Evolutionary conservation across 129 eudicot species (phyloP), one percentile per base, ranked within the genome.

Genomic region (Chrysanthemum seticuspe): DNA sequence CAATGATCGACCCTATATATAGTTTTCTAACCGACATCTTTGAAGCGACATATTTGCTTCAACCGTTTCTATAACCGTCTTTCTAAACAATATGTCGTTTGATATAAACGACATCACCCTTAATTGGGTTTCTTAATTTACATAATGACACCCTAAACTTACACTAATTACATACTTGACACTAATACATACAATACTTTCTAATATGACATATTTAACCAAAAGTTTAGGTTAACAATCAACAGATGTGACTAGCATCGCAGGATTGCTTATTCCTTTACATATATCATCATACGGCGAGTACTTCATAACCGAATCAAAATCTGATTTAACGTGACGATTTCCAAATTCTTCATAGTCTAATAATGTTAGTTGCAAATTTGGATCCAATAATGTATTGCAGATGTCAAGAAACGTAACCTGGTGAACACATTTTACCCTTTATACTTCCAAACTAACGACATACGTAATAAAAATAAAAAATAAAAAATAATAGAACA

Each of bases 341-440:
- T 94, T 83, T 53, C 98, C 98, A 50, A 90, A 90, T 86, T 94
- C 98, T 87, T 94, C 97, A 21, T 90, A 86, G 79, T 94, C 98
- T 79, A 88, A 67, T 44, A 89, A 72, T 18, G 98, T 90, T 29
- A 90, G 80, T 74, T 97, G 98, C 70, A 94, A 82, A 72, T 71
- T 83, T 18, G 92, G 86, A 81, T 94, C 96, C 92, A 90, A 31
- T 62, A 94, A 85, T 9, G 97, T 86, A 82, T 88, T 94, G 67
- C 88, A 87, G n/a, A 88, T 80, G 73, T 94, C 98, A 60, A 94
- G 89, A 79, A 94, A 94, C 4, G 97, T 96, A 79, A 87, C 96
- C 97, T 94, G 79, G 55, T 21, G 56, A 53, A 72, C 19, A 51
- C 49, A 48, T 67, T 21, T 53, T 50, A 70, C 13, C 21, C 3